Base-by-base conservation (phyloP, 768 basidiomycete genomes). In the Glaciozyma antarctica region DNA sequence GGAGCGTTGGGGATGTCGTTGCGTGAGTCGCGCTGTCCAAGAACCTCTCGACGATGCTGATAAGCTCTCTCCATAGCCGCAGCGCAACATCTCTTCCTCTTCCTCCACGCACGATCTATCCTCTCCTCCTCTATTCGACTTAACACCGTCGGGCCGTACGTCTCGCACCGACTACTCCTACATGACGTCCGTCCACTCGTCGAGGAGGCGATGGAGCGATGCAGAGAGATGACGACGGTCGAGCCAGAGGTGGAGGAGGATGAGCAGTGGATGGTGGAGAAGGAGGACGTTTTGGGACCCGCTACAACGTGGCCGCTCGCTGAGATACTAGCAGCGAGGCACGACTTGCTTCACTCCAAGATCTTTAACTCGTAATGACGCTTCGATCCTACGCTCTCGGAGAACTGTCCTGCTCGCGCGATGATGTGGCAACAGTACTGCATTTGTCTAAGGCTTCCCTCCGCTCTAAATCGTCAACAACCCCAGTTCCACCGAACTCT, bases 231-330 rank as follows among this genome's bases (percentile, higher is more conserved):
- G 19, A 58, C 52, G 21, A 57, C 51, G 34, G 66, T 54, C n/a
- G 53, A 60, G 30, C 32, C 32, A 15, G 69, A 17, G 12, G 56
- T 34, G 12, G 47, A 51, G 17, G 32, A 17, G 26, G 62, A 44
- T 47, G 53, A 48, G 45, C 28, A 19, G 45, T 22, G 59, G 75
- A 63, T 24, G 16, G 71, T 68, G 63, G 69, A 67, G 9, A 59
- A 69, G 41, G 73, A 71, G 56, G 65, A 77, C n/a, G 73, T 78
- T 16, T 71, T 79, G 43, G 86, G 85, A 0, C 91, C 93, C 6
- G 86, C 87, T 45, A 91, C 85, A 72, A 97, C 90, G 21, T 98
- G 94, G 94, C 95, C 94, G 1, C 76, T 99, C 24, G 93, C 92
- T 22, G 95, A 99, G 78, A 87, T 98, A 48, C 80, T 98, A 34